phyloP scores from a whole-genome alignment of 1,284 basidiomycete species.

The Trichosporon coremiiforme region DNA sequence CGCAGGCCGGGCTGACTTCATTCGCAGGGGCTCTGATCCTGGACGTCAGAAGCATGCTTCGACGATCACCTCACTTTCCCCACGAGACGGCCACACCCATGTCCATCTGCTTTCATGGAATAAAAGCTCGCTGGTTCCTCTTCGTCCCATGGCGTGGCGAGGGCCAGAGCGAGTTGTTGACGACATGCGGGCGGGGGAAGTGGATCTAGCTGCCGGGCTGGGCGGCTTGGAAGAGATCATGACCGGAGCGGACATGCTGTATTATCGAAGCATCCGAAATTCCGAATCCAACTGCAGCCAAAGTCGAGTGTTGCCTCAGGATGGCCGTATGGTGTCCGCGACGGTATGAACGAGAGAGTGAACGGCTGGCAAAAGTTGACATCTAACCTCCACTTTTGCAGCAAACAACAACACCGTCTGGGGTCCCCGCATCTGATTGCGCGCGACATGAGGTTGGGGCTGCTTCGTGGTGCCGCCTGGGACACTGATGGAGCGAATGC shows the following conservation, averaged over 20 bases:
- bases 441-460: no score
- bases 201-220: no score
- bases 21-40: not conserved
- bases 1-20: not conserved
- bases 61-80: not conserved
- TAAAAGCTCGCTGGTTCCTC: not conserved
- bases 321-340: not conserved
- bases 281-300: not conserved
- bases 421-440: no score
- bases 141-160: constrained; percentile 18
- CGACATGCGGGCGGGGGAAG: no score
- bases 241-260: not conserved
- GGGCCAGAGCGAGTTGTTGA: not conserved
- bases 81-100: constrained; percentile 18
- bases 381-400: not conserved
- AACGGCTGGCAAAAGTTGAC: not conserved
- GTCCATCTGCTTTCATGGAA: constrained; percentile 23
- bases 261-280: not conserved
- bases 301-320: not conserved
- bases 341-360: not conserved
- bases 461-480: no score
- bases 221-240: not conserved
- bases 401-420: no score
- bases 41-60: not conserved
- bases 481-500: not conserved